A percentile compares a stretch with the other conserved stretches of the same genome.
phyloP scores from a whole-genome alignment of 179 eudicot genomes.

The Sideroxylon spinosum region DNA sequence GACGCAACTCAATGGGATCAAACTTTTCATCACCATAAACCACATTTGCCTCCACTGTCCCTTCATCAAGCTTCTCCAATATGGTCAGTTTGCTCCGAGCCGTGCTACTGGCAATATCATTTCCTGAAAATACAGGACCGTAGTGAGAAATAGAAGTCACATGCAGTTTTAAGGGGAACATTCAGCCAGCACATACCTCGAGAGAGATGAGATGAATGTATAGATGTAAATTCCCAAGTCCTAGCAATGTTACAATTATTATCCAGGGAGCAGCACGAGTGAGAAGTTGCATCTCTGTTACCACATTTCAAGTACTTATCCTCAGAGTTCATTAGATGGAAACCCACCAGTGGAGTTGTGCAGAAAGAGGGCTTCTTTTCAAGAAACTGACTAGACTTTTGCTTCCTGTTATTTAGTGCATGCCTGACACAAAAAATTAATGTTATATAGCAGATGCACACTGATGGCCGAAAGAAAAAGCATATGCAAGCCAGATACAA shows the following conservation, averaged over 20 bases:
- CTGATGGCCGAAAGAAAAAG: not conserved
- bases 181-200: constrained; percentile 10
- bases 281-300: not conserved
- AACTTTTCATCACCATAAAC: not conserved
- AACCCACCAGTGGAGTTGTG: not conserved
- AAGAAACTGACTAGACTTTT: not conserved
- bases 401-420: constrained; percentile 5
- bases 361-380: constrained; percentile 1
- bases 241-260: not conserved
- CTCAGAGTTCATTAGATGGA: constrained; percentile 5
- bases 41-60: constrained; percentile 4
- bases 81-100: not conserved
- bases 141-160: not conserved
- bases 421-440: not conserved
- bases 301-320: not conserved
- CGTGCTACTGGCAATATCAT: not conserved
- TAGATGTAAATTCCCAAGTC: constrained; percentile 10
- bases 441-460: too few species aligned
- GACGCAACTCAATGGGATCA: constrained; percentile 11
- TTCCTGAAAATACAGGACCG: constrained; percentile 2
- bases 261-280: not conserved
- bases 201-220: not conserved
- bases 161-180: not conserved
- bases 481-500: not conserved
- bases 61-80: constrained; percentile 10